These are phyloP conservation scores for Naganishia sp. DNA, from an alignment of 1,284 basidiomycete species.

Conservation along the genomic window DNA sequence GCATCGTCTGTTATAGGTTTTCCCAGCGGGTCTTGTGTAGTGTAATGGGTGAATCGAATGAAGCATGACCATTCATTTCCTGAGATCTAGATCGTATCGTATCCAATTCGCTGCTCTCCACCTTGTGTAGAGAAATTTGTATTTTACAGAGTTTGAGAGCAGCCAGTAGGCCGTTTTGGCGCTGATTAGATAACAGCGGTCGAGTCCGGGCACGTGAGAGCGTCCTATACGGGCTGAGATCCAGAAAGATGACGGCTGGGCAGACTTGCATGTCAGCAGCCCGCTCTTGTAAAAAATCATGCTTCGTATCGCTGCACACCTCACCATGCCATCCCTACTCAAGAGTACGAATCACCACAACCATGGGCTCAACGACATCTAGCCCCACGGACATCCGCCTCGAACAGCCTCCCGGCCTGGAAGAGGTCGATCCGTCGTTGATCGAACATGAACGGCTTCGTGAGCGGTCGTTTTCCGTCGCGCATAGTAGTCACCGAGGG, in stretches of 20 bases:
- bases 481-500: background rate
- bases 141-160: background rate
- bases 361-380: constrained; percentile 6
- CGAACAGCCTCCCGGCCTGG: constrained; percentile 21
- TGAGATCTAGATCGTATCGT: background rate
- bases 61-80: too few species aligned
- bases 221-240: background rate
- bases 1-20: background rate
- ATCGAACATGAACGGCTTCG: constrained; percentile 19
- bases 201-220: background rate
- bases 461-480: background rate
- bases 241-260: background rate
- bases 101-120: too few species aligned
- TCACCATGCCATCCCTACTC: too few species aligned
- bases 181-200: background rate
- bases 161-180: background rate
- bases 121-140: too few species aligned
- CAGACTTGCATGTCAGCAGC: background rate
- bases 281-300: background rate
- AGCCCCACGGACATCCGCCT: background rate
- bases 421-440: constrained; percentile 23
- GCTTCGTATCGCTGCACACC: too few species aligned
- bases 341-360: background rate
- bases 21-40: background rate
- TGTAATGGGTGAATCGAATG: background rate